phyloP scores from a whole-genome alignment of 2,329 filamentous ascomycete genomes.

The Hirsutella minnesotensis region DNA sequence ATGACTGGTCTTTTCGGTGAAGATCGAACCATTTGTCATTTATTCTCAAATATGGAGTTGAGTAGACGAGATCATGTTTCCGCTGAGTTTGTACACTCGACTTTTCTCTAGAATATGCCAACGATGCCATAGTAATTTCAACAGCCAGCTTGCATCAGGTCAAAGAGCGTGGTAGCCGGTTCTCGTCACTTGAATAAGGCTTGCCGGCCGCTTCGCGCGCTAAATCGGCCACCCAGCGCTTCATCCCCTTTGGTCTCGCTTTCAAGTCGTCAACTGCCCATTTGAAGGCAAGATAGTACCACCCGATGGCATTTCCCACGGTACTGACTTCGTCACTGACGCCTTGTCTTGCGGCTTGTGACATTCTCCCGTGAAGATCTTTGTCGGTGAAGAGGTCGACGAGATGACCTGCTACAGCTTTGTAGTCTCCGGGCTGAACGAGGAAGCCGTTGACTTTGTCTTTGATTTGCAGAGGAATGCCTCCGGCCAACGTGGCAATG shows the following conservation, averaged over 20 bases:
- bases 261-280: conserved; percentile 32
- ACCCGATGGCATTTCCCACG: conserved; percentile 63
- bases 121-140: too few relatives aligned
- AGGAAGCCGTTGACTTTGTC: conserved; percentile 62
- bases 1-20: too few relatives aligned
- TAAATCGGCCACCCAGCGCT: conserved; percentile 29
- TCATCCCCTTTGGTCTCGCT: conserved; percentile 42
- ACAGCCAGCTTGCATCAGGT: too few relatives aligned
- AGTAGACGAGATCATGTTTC: too few relatives aligned
- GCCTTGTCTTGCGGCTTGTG: conserved; percentile 46
- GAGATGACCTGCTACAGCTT: conserved; percentile 56
- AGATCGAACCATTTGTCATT: too few relatives aligned
- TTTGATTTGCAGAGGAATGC: conserved; percentile 68
- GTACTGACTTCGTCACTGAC: conserved; percentile 77
- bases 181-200: background rate
- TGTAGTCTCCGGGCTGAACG: conserved; percentile 58
- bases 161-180: too few relatives aligned
- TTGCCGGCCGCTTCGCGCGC: conserved; percentile 10
- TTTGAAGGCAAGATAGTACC: conserved; percentile 66
- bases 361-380: conserved; percentile 55
- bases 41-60: too few relatives aligned
- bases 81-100: too few relatives aligned
- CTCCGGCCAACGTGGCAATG: conserved; percentile 65
- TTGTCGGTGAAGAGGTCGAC: conserved; percentile 54
- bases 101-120: too few relatives aligned